Evolutionary conservation across 2,329 filamentous ascomycete species (phyloP).

Genomic region (Colletotrichum sidae): DNA sequence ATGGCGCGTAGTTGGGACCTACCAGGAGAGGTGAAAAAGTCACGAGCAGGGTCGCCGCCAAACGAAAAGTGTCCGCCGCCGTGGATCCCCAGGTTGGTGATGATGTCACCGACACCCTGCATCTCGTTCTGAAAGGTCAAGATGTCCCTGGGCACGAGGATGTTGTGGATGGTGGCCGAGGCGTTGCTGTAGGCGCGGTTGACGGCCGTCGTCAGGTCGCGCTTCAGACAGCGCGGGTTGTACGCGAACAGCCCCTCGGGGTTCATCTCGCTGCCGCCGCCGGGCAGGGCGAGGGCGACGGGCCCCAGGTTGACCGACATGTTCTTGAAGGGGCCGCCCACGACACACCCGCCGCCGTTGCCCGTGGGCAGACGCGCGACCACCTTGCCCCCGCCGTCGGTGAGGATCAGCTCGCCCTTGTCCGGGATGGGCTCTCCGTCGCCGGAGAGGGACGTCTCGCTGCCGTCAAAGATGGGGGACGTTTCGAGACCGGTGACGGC

Average conservation of each 20-base stretch:
- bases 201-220: conserved; percentile 45
- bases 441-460: conserved; percentile 55
- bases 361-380: conserved; percentile 55
- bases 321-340: conserved; percentile 60
- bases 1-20: too few relatives aligned
- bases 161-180: conserved; percentile 48
- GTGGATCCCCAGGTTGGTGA: conserved; percentile 44
- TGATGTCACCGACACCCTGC: conserved; percentile 47
- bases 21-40: conserved; percentile 53
- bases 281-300: conserved; percentile 45
- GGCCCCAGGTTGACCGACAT: conserved; percentile 56
- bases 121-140: conserved; percentile 57
- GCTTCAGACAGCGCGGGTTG: conserved; percentile 57
- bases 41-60: conserved; percentile 53
- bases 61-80: conserved; percentile 32
- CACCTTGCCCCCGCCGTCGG: conserved; percentile 42
- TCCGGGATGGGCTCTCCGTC: conserved; percentile 51
- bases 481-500: conserved; percentile 45
- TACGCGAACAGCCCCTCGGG: conserved; percentile 46
- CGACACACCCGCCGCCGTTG: conserved; percentile 67
- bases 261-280: conserved; percentile 39
- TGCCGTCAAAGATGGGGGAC: conserved; percentile 63
- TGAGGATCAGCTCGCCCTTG: conserved; percentile 42
- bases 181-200: conserved; percentile 43
- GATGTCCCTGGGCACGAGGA: conserved; percentile 51